Base-by-base conservation (phyloP, 768 basidiomycete species). In the Leccinum imitatum region DNA sequence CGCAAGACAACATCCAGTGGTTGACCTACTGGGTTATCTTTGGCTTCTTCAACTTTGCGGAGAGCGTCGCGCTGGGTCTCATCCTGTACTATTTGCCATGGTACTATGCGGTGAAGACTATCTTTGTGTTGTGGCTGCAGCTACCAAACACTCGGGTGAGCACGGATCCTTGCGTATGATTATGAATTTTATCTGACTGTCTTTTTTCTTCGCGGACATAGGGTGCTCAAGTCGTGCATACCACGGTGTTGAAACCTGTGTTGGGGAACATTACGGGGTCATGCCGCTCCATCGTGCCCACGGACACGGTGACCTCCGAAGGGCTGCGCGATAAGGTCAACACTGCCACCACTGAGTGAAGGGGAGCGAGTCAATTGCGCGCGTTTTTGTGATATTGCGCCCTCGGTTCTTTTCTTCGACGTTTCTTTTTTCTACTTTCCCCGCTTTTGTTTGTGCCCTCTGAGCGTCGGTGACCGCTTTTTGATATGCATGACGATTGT, bases 1-100 rank as follows among this genome's bases (percentile, higher is more conserved):
- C 87, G 60, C 82, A 87, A 65, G 93, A 96, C 66, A 91, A 96
- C 76, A 81, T 90, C 69, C 95, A 97, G 77, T 98, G 95, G 95
- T 82, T 98, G 70, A 96, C 95, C 3, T 98, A 98, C 82, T 98
- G 96, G 96, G 83, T 92, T 71, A 84, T 96, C 56, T 95, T 97
- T 67, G 94, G 93, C 57, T 90, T 87, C 76, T 88, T 97, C 84
- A 96, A 90, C 80, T 92, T 97, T 77, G 69, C 91, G 61, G 96
- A 98, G 79, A 88, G 85, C 69, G 82, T 96, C 67, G 92, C 91
- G 55, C 80, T 92, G 63, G 85, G 90, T 54, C 60, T 90, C 61
- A 84, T 97, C 61, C 87, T 98, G 65, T 93, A 95, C 80, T 98
- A 95, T 71, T 70, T 95, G 67, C 92, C 95, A 48, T 94, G 93